Base-by-base conservation (phyloP, 768 basidiomycete genomes). In the Xerocomus potaroensis region DNA sequence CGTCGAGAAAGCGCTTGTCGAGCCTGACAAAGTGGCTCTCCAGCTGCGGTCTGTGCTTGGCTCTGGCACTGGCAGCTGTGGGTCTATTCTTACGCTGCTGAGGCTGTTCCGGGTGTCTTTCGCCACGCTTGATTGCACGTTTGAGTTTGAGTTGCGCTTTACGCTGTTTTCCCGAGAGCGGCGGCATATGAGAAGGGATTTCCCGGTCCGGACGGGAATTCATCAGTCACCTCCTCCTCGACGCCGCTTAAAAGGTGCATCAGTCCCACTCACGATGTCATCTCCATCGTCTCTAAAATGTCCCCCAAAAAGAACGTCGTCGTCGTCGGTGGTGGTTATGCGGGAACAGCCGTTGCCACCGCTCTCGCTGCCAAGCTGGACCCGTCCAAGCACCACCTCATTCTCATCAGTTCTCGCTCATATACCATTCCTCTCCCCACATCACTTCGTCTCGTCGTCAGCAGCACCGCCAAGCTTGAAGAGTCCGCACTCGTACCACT, bases 81-180 rank as follows among this genome's bases (percentile, higher is more conserved):
- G 53, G 49, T 22, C 43, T 47, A 9, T 49, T 52, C 18, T 41
- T 60, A 37, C 50, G 62, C 2, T 21, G 51, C 8, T 34, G 33
- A 10, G 44, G 43, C 7, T 43, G 49, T 30, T 38, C 44, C 12
- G 67, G 71, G 55, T 19, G 72, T 51, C 12, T 73, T 52, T 89
- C 88, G 4, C 88, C 91, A 26, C 91, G 83, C 64, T 94, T 94
- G 26, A 86, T 67, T 4, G 92, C 91, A 19, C 91, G 84, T 57
- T 88, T 90, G 40, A 82, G 75, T 62, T 89, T 81, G 8, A 83
- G 74, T 47, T 87, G 78, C 2, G 78, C 81, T 51, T 84, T 89
- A 54, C 81, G 83, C 57, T 85, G 74, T 46, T 81, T 86, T 32
- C 74, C 75, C 0, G 84, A 87, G 9, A 70, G 39, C 0, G 41